phyloP scores from a whole-genome alignment of 2,329 filamentous ascomycete species.

The Aspergillus melleus region DNA sequence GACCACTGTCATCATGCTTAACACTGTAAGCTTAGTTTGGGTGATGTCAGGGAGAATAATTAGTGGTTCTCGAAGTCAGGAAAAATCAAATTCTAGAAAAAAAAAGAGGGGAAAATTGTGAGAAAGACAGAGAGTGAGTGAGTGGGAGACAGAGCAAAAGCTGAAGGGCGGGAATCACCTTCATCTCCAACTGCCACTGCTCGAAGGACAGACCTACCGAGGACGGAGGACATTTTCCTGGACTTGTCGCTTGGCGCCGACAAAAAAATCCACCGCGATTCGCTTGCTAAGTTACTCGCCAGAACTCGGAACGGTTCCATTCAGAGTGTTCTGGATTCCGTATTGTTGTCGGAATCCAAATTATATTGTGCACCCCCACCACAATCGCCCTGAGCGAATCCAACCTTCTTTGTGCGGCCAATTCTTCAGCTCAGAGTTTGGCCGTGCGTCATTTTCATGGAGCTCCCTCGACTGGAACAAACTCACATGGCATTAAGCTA shows the following conservation, averaged over 20 bases:
- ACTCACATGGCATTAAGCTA: not conserved
- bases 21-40: not conserved
- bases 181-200: too few species aligned
- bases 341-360: slow-evolving; percentile 9
- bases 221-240: too few species aligned
- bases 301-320: not conserved
- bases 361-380: slow-evolving; percentile 2
- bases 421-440: not conserved
- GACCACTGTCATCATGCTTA: not conserved
- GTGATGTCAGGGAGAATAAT: not conserved
- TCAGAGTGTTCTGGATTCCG: not conserved
- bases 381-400: not conserved
- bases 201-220: too few species aligned
- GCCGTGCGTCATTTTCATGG: not conserved
- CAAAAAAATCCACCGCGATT: not conserved
- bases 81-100: too few species aligned
- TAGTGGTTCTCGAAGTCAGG: too few species aligned
- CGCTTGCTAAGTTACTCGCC: not conserved
- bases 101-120: not conserved
- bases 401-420: not conserved
- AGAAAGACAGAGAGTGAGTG: too few species aligned
- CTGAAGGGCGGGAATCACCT: not conserved
- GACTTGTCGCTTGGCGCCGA: not conserved
- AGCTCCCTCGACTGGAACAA: not conserved
- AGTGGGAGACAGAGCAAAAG: not conserved